Evolutionary conservation across 169 alveolate genomes (phyloP).

Genomic region (Cryptosporidium canis): DNA sequence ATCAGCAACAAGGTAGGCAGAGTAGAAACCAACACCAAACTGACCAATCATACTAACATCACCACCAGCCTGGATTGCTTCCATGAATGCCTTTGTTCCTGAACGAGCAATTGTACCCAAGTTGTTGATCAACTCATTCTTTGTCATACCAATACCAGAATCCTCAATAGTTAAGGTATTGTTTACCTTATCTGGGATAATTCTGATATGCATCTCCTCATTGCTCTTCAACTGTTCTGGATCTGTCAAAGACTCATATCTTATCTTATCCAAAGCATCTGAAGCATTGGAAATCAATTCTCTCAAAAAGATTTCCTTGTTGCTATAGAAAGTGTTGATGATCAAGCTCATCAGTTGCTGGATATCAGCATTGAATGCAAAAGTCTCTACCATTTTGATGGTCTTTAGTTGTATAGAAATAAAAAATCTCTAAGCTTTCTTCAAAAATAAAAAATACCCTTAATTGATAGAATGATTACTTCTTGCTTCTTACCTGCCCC

Average conservation of each 20-base stretch:
- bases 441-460: conserved; percentile 6
- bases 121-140: conserved; percentile 95
- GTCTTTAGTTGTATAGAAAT: background rate
- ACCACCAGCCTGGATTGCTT: conserved; percentile 97
- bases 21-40: conserved; percentile 99
- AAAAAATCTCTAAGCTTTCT: conserved; percentile 12
- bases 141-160: conserved; percentile 99
- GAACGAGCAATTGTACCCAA: conserved; percentile 99
- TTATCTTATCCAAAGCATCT: conserved; percentile 99
- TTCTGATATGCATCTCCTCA: conserved; percentile 93
- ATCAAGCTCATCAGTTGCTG: conserved; percentile 96
- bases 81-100: conserved; percentile 99
- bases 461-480: conserved; percentile 23
- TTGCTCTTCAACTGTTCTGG: conserved; percentile 91
- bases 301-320: conserved; percentile 98
- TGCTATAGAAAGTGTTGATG: conserved; percentile 99
- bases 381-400: conserved; percentile 83
- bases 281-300: conserved; percentile 99
- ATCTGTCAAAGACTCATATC: conserved; percentile 97
- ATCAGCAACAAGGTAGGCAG: conserved; percentile 99
- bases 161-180: conserved; percentile 96
- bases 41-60: conserved; percentile 99
- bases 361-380: conserved; percentile 98
- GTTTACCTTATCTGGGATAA: conserved; percentile 95
- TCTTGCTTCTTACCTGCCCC: background rate